Conservation (phyloP, 2,329 filamentous ascomycete genomes). For the Fusarium odoratissimum region DNA sequence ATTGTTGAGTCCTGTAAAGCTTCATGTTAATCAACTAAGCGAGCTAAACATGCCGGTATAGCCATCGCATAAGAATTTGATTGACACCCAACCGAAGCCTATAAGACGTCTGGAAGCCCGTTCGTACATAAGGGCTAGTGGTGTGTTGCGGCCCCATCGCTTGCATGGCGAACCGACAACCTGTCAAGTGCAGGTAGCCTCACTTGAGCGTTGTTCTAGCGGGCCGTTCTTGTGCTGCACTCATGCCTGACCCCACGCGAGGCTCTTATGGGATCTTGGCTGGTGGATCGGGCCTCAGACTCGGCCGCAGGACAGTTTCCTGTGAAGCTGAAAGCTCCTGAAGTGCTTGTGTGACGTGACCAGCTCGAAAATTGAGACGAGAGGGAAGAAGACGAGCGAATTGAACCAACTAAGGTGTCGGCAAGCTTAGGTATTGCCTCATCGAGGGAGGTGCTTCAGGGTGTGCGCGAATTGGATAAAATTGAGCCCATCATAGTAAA, state of each 20-base stretch:
- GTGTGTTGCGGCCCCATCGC: conserved; percentile 42
- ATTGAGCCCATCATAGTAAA: conserved; percentile 2
- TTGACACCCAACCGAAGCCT: conserved; percentile 26
- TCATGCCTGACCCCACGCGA: conserved; percentile 47
- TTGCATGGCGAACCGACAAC: conserved; percentile 46
- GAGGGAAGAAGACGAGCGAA: conserved; percentile 19
- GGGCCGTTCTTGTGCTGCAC: conserved; percentile 39
- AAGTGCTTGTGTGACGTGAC: conserved; percentile 32
- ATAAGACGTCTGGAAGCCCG: conserved; percentile 26
- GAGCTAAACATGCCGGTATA: conserved; percentile 28
- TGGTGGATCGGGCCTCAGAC: conserved; percentile 32
- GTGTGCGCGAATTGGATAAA: conserved; percentile 27
- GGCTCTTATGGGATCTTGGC: conserved; percentile 32
- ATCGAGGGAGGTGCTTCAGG: conserved; percentile 28
- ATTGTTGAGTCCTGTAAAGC: neutral
- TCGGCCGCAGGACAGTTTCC: conserved; percentile 30
- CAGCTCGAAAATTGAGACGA: conserved; percentile 21
- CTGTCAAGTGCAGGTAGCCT: conserved; percentile 44
- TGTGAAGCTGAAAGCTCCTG: conserved; percentile 23
- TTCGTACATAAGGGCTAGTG: conserved; percentile 29
- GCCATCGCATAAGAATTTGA: conserved; percentile 2
- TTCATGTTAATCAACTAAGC: neutral
- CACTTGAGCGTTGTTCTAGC: conserved; percentile 33
- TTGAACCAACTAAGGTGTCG: conserved; percentile 7
- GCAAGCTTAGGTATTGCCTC: conserved; percentile 25